Evolutionary conservation across 2,329 filamentous ascomycete species (phyloP), one percentile per base, ranked within the genome.

Genomic region (Ascochyta fabae): DNA sequence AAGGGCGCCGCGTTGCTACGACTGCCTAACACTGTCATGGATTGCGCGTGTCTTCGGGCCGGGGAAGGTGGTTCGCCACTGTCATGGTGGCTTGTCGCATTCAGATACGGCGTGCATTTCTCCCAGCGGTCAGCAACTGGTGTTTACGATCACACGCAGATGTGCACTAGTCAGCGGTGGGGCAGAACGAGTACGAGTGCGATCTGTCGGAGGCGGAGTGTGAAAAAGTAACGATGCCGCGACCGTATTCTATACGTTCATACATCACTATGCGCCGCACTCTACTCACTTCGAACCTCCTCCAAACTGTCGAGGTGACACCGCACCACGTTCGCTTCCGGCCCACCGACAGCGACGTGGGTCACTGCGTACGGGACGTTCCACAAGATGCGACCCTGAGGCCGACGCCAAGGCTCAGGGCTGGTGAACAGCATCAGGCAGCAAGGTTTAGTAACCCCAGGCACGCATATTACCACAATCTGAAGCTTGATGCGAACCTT

Each of bases 1-100:
- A 48, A 51, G 53, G 53, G 53, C 47, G 53, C 31, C 26, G 26
- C 48, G 33, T 51, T 6, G 27, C 7, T 22, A 8, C n/a, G 36
- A 26, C 31, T 56, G 47, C 53, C 53, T 56, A 16, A 43, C 8
- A 15, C 16, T 16, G 35, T 41, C 41, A 46, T 31, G 26, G 12
- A n/a, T n/a, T 12, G 29, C 34, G 34, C 40, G 22, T 48, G 26
- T 19, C 7, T 40, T 22, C 24, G 23, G 34, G 15, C 31, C 46
- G 36, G 10, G 27, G 7, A 41, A 23, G 41, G 26, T 26, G 16
- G 53, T 46, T 41, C 46, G 52, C 34, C 33, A 15, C 40, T 27
- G 13, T 22, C 12, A 13, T 44, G 34, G 8, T 33, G 45, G 42
- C 39, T 23, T 26, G 10, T 49, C 24, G 41, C 41, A 39, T 53